These are phyloP conservation scores for Wickerhamiella musiphila DNA, from an alignment of 805 yeast species.

Conservation along the genomic window DNA sequence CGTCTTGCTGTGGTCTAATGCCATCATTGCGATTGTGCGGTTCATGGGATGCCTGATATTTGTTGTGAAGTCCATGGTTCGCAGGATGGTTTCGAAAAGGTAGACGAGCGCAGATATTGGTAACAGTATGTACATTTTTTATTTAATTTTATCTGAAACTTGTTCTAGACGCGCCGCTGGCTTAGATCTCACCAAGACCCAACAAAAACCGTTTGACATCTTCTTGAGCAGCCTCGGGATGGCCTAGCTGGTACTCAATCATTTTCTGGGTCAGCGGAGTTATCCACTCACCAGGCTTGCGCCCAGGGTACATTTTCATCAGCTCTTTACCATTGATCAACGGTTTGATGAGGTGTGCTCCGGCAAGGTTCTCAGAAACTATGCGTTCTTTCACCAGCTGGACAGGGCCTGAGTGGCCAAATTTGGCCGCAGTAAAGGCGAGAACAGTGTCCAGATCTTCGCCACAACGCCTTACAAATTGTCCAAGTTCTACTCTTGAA, in stretches of 20 bases:
- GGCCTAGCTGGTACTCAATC: constrained; percentile 59
- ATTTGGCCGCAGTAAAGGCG: constrained; percentile 21
- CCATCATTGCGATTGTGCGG: constrained; percentile 40
- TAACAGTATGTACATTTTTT: not conserved
- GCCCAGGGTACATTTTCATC: constrained; percentile 26
- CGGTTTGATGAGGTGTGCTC: constrained; percentile 39
- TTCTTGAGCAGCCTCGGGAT: constrained; percentile 37
- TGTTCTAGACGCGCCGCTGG: not conserved
- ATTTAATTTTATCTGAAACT: too few species aligned
- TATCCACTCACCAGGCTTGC: constrained; percentile 84
- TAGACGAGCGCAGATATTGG: too few species aligned
- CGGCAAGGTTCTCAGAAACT: constrained; percentile 21
- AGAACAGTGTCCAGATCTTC: constrained; percentile 31
- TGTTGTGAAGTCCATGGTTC: constrained; percentile 19
- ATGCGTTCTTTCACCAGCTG: constrained; percentile 18
- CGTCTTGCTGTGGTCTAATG: constrained; percentile 44
- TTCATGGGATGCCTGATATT: constrained; percentile 36
- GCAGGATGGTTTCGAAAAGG: constrained; percentile 9
- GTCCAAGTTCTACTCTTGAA: constrained; percentile 34
- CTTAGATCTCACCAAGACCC: not conserved
- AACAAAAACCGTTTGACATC: constrained; percentile 32
- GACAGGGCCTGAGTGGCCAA: constrained; percentile 22
- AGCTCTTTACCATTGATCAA: constrained; percentile 57
- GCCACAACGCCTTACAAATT: constrained; percentile 36
- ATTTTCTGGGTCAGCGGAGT: constrained; percentile 35